Base-by-base conservation (phyloP, 2,329 filamentous ascomycete species). In the Furcasterigmium sp. region DNA sequence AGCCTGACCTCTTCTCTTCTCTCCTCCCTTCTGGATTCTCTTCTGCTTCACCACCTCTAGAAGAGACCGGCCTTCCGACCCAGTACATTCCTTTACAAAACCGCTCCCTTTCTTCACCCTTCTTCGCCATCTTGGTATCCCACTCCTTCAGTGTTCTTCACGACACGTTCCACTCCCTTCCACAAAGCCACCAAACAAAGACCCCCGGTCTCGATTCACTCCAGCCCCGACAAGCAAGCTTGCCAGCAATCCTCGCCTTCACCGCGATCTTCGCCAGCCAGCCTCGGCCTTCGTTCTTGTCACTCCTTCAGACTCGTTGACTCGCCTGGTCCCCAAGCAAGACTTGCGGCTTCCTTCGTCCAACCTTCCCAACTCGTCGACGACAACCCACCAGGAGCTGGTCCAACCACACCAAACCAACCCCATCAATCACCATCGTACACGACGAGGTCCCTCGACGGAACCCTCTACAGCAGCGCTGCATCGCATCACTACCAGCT, bases 151-250 rank as follows among this genome's bases (percentile, higher is more conserved):
- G 47, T 37, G 15, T 37, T 26, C 18, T 28, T 47, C 39, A 44
- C 44, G 41, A 37, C 45, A 49, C 44, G 21, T 45, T 47, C 37
- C 48, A 50, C 48, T 50, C 48, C 44, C 49, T 46, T 39, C 46
- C 20, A 3, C 20, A 46, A 43, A 50, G 42, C 37, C 39, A 44
- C 44, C 34, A 19, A 42, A 14, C 20, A 37, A n/a, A n/a, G n/a
- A n/a, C n/a, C 9, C 40, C 39, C 39, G 39, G 7, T 11, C 29
- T 29, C 29, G n/a, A 41, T 28, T 18, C 15, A 8, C 39, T 20
- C 18, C 40, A 49, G n/a, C 26, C 40, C 15, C n/a, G 25, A 34
- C 30, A 37, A 46, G 32, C 45, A 43, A 23, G 14, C 28, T 26
- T 11, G 23, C 23, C 23, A 26, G 23, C n/a, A n/a, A n/a, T n/a